phyloP scores from a whole-genome alignment of 2,329 filamentous ascomycete genomes.

The Beauveria australis region DNA sequence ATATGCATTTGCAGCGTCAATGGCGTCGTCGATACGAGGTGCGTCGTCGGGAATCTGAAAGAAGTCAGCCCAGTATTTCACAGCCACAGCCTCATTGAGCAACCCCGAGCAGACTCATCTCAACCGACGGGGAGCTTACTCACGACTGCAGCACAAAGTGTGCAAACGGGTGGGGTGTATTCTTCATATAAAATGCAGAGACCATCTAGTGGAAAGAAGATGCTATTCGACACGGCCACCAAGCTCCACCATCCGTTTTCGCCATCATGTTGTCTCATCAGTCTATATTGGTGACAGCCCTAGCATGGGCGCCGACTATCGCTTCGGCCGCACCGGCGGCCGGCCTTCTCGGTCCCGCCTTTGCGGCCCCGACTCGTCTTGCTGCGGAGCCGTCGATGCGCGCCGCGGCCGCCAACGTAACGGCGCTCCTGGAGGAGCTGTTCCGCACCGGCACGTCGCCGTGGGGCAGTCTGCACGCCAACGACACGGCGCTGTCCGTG shows the following conservation, averaged over 20 bases:
- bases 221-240: background rate
- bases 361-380: background rate
- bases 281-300: background rate
- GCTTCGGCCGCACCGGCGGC: background rate
- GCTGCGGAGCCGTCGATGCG: background rate
- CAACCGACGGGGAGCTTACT: background rate
- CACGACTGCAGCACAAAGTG: background rate
- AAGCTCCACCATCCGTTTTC: too few relatives aligned
- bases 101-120: background rate
- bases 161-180: background rate
- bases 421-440: background rate
- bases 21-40: background rate
- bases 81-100: background rate
- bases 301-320: background rate
- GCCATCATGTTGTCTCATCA: too few relatives aligned
- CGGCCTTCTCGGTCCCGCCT: background rate
- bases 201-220: background rate
- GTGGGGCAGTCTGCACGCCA: constrained; percentile 10
- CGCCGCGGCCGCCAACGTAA: background rate
- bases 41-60: background rate
- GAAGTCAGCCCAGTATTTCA: background rate
- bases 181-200: background rate
- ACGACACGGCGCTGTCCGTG: constrained; percentile 11
- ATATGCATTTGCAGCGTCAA: background rate
- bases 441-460: constrained; percentile 1